phyloP scores from a whole-genome alignment of 2,329 filamentous ascomycete genomes.

The Colletotrichum higginsianum region DNA sequence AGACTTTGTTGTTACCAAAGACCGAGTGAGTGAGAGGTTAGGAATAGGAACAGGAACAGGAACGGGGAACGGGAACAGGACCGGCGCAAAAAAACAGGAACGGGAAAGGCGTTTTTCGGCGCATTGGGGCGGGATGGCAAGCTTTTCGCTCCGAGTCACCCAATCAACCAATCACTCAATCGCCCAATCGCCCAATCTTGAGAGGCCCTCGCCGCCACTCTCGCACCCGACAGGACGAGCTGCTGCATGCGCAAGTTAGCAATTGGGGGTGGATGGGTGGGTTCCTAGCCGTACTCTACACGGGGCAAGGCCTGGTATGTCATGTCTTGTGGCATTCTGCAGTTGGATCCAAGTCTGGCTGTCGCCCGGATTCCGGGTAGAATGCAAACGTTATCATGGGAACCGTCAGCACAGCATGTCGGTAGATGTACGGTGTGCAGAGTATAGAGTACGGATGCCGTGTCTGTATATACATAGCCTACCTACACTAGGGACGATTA shows the following conservation, averaged over 20 bases:
- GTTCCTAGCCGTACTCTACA: no score
- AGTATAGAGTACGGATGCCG: no score
- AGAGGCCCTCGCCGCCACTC: background rate
- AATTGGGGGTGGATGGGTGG: background rate
- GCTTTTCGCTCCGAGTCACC: background rate
- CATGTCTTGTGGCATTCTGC: background rate
- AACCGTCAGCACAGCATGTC: no score
- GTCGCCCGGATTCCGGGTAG: no score
- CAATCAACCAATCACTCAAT: background rate
- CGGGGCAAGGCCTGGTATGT: background rate
- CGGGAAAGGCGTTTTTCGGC: conserved; percentile 12
- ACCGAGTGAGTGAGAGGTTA: no score
- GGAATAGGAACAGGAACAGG: no score
- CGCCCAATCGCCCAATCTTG: background rate
- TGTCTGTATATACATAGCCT: background rate
- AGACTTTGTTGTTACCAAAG: background rate
- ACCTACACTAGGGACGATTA: no score
- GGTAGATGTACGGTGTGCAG: no score
- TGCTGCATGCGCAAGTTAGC: background rate
- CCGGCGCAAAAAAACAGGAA: background rate
- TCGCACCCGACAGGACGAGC: conserved; percentile 8
- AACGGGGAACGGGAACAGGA: conserved; percentile 2
- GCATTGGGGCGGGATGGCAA: conserved; percentile 14
- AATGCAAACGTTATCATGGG: no score
- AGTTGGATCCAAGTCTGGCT: background rate